phyloP scores from a whole-genome alignment of 2,329 filamentous ascomycete species.

The Blastomyces gilchristii region DNA sequence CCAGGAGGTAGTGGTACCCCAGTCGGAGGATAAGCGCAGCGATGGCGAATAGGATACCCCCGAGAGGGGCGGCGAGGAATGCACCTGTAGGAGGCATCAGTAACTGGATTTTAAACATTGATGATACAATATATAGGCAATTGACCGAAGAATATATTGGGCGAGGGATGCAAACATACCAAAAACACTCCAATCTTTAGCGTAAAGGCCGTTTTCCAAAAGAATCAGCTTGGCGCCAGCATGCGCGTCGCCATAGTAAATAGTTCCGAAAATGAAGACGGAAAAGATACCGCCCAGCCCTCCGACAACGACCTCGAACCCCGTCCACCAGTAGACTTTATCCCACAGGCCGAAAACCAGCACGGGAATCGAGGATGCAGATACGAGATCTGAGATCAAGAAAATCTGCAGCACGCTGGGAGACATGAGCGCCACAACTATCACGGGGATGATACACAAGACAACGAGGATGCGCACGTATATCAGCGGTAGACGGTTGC shows the following conservation, averaged over 20 bases:
- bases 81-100: conserved; percentile 37
- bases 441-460: conserved; percentile 60
- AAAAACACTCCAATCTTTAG: conserved; percentile 69
- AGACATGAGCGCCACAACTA: conserved; percentile 30
- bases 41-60: conserved; percentile 61
- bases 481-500: conserved; percentile 69
- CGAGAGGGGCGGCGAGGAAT: conserved; percentile 68
- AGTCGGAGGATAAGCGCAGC: conserved; percentile 53
- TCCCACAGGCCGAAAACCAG: conserved; percentile 62
- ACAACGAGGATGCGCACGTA: conserved; percentile 60
- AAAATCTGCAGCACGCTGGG: conserved; percentile 19
- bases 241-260: conserved; percentile 61
- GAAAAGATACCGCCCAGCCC: conserved; percentile 67
- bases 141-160: neutral
- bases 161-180: conserved; percentile 32
- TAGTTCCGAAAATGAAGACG: conserved; percentile 69
- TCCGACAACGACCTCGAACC: conserved; percentile 69
- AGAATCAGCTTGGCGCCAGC: conserved; percentile 59
- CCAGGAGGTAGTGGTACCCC: conserved; percentile 46
- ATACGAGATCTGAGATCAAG: conserved; percentile 46
- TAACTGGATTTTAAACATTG: neutral
- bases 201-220: conserved; percentile 63
- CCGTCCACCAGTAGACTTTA: conserved; percentile 59
- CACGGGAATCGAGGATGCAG: conserved; percentile 64
- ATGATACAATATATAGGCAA: neutral